A percentile compares a stretch with the other conserved stretches of the same genome.
phyloP scores from a whole-genome alignment of 2,329 filamentous ascomycete species.

The Exophiala viscosa region DNA sequence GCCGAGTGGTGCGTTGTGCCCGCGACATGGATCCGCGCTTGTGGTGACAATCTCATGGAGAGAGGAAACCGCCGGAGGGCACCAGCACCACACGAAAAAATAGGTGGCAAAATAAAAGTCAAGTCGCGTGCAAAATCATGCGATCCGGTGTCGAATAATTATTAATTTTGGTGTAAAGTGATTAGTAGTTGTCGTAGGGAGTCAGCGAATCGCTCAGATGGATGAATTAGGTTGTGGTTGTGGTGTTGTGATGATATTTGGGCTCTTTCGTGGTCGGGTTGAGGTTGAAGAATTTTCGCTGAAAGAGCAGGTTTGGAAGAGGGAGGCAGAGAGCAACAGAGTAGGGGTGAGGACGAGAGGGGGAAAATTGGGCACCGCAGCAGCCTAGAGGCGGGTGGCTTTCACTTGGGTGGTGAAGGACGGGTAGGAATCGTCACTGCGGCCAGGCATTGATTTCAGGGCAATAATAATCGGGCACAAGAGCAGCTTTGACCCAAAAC shows the following conservation, averaged over 20 bases:
- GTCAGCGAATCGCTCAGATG: constrained; percentile 44
- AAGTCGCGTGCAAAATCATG: too few species aligned
- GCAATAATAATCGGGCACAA: too few species aligned
- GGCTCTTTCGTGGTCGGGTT: constrained; percentile 7
- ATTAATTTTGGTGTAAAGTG: too few species aligned
- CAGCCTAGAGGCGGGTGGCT: too few species aligned
- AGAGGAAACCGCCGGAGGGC: neutral
- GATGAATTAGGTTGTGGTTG: constrained; percentile 56
- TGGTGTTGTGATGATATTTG: constrained; percentile 36
- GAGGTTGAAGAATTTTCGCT: constrained; percentile 1
- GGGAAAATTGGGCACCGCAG: too few species aligned
- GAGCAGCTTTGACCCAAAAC: too few species aligned
- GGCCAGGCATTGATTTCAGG: too few species aligned
- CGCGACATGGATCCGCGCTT: constrained; percentile 22
- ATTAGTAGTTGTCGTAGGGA: too few species aligned
- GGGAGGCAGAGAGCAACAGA: neutral
- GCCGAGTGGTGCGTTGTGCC: constrained; percentile 41
- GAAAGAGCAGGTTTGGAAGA: constrained; percentile 6
- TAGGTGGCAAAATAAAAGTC: neutral
- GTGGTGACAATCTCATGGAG: constrained; percentile 16
- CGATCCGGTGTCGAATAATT: too few species aligned
- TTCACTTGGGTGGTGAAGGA: too few species aligned
- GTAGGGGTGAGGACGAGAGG: too few species aligned
- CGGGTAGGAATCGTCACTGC: too few species aligned
- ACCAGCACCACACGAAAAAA: constrained; percentile 3